Conservation (phyloP, 176 grass and related monocot species). For the Triticum timopheevii region DNA sequence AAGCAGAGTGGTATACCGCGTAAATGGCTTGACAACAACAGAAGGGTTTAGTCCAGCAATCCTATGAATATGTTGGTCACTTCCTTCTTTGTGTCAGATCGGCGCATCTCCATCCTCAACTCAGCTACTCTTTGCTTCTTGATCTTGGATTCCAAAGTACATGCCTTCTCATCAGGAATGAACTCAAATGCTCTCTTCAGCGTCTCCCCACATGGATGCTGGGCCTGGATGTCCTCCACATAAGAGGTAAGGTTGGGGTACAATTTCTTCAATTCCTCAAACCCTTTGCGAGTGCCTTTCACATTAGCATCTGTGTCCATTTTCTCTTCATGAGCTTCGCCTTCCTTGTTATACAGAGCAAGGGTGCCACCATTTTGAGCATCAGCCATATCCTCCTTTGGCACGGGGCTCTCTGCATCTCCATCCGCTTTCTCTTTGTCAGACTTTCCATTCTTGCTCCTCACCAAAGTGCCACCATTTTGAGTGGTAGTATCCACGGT, state of each 20-base stretch:
- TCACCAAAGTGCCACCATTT: background rate
- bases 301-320: constrained; percentile 10
- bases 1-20: constrained; percentile 31
- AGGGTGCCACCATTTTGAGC: constrained; percentile 6
- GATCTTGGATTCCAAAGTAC: constrained; percentile 29
- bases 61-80: constrained; percentile 14
- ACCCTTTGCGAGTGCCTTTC: background rate
- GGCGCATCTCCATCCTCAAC: background rate
- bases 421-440: constrained; percentile 19
- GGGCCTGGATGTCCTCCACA: constrained; percentile 25
- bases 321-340: constrained; percentile 1
- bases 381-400: background rate
- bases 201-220: constrained; percentile 34
- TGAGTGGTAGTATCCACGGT: background rate
- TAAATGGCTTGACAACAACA: background rate
- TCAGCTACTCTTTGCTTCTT: constrained; percentile 11
- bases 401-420: background rate
- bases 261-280: constrained; percentile 27
- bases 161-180: constrained; percentile 40
- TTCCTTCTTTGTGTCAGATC: constrained; percentile 9
- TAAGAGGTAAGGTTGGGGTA: constrained; percentile 38
- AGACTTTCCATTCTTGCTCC: constrained; percentile 1
- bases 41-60: background rate
- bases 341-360: background rate
- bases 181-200: constrained; percentile 45